Base-by-base conservation (phyloP, 192 early-diverging fungal genomes). In the Podila clonocystis region DNA sequence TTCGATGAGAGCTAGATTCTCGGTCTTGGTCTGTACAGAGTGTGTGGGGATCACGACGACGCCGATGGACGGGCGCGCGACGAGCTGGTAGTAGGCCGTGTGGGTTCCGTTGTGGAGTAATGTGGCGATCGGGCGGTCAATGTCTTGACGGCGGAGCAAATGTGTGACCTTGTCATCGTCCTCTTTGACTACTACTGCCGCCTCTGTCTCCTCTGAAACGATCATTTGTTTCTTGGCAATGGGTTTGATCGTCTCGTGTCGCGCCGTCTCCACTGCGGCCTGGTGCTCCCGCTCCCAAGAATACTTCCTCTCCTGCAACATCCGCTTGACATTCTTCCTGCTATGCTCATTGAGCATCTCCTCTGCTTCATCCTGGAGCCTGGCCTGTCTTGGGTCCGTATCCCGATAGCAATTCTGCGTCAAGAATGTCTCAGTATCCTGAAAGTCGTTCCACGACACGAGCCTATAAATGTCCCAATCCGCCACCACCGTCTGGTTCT, bases 1-100 rank as follows among this genome's bases (percentile, higher is more conserved):
- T 3, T 69, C 29, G 2, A 58, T 61, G 20, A 80, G 30, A 12
- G 58, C 59, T 0, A 45, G 5, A 5, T 19, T 29, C 49, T 80
- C 77, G 2, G 9, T 60, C 3, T 38, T 11, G 9, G 63, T 60
- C 13, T 68, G 63, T 52, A 80, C 71, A 33, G 66, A 69, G 30
- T 80, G 77, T 0, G 77, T 80, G 3, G 77, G 77, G 48, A 80
- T 80, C 0, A 80, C 70, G 13, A 80, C 77, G 0, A 80, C 77
- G 0, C 77, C 77, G 19, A 73, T 69, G 0, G 5, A 45, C n/a
- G 77, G 77, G 22, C 65, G 24, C 22, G 68, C 59, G 45, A 60
- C 5, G 6, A 80, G 77, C n/a, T 80, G 77, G 38, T 65, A 80
- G 31, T 69, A 80, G 1, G 70, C 70, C 4, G 71, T 80, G 11